Evolutionary conservation across 202 grass and related monocot genomes (phyloP).

Genomic region (Elaeis oleifera): DNA sequence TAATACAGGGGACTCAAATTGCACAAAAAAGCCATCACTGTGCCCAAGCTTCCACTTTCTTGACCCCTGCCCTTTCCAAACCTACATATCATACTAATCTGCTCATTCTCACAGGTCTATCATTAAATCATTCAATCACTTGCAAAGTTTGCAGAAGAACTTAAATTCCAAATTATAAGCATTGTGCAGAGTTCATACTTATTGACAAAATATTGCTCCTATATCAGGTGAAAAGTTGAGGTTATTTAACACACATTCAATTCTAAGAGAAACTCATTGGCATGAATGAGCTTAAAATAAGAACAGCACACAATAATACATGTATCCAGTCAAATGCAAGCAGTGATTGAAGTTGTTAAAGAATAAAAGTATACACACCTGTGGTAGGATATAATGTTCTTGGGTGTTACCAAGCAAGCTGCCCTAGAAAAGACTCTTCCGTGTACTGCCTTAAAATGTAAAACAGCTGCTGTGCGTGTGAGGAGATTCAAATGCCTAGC

Average conservation of each 20-base stretch:
- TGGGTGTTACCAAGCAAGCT: conserved; percentile 82
- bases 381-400: conserved; percentile 77
- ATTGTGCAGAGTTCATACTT: too few species aligned
- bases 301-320: neutral
- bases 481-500: conserved; percentile 89
- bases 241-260: too few species aligned
- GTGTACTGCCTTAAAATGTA: conserved; percentile 76
- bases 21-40: conserved; percentile 93
- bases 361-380: conserved; percentile 32
- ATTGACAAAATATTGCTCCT: too few species aligned
- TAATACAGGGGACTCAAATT: conserved; percentile 67
- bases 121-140: neutral
- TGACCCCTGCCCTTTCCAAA: conserved; percentile 93
- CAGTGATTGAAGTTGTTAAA: neutral
- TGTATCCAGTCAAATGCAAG: neutral
- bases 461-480: conserved; percentile 73
- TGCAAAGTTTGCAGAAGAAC: neutral
- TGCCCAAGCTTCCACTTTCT: conserved; percentile 98
- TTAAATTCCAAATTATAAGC: neutral
- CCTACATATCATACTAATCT: conserved; percentile 32
- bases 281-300: neutral
- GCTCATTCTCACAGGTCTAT: neutral
- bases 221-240: too few species aligned
- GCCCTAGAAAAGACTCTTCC: conserved; percentile 59
- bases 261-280: too few species aligned